Evolutionary conservation across 169 alveolate species (phyloP).

Genomic region (Plasmodium coatneyi): DNA sequence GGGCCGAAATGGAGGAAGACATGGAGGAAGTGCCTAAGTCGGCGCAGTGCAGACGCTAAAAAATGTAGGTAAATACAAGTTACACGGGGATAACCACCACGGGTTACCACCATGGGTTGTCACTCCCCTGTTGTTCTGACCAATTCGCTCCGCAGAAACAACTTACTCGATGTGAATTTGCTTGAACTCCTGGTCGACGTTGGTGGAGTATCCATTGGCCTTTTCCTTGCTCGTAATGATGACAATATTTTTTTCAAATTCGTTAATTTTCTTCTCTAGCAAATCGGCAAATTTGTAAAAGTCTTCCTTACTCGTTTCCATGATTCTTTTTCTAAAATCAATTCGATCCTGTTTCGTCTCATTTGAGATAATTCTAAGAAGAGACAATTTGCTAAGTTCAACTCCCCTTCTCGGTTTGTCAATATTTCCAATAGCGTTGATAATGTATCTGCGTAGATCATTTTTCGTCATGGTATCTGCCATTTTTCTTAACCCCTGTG

Average conservation of each 20-base stretch:
- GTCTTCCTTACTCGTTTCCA: slow-evolving; percentile 72
- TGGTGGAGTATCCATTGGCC: slow-evolving; percentile 31
- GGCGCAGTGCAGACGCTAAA: background rate
- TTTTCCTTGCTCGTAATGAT: slow-evolving; percentile 59
- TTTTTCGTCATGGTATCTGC: slow-evolving; percentile 75
- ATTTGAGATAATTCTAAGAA: slow-evolving; percentile 35
- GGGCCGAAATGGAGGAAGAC: background rate
- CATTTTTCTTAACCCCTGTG: slow-evolving; percentile 70
- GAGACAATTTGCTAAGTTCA: slow-evolving; percentile 49
- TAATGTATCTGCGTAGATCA: slow-evolving; percentile 62
- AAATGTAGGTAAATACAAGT: background rate
- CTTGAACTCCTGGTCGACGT: slow-evolving; percentile 42
- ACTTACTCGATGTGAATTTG: slow-evolving; percentile 22
- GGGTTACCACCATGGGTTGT: background rate
- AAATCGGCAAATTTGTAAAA: slow-evolving; percentile 74
- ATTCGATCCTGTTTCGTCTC: slow-evolving; percentile 63
- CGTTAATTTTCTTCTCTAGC: slow-evolving; percentile 46
- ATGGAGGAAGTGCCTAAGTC: background rate
- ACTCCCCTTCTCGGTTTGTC: slow-evolving; percentile 74
- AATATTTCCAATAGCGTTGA: slow-evolving; percentile 53
- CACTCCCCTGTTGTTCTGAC: background rate
- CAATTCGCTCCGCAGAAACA: background rate
- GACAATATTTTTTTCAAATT: slow-evolving; percentile 67
- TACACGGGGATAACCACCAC: background rate
- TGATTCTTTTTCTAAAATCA: slow-evolving; percentile 52